Evolutionary conservation across 495 filamentous ascomycete species (phyloP).

Genomic region (Aspergillus campestris): DNA sequence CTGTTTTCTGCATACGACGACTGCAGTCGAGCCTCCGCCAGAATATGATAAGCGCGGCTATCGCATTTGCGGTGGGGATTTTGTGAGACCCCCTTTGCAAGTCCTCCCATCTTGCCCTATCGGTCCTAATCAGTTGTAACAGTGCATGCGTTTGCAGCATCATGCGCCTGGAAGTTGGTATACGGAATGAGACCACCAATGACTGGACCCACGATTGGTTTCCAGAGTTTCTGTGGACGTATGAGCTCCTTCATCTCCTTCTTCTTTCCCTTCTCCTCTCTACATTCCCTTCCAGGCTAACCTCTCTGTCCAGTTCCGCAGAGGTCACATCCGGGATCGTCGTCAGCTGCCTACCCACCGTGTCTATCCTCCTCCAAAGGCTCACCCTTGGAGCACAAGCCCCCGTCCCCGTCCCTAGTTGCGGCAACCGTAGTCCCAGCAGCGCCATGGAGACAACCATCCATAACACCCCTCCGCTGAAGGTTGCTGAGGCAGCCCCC

Average conservation of each 20-base stretch:
- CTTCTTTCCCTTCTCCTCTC: background rate
- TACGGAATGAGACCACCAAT: slow-evolving; percentile 2
- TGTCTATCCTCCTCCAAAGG: slow-evolving; percentile 12
- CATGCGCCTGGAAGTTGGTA: slow-evolving; percentile 13
- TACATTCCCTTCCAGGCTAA: no score
- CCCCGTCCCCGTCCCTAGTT: background rate
- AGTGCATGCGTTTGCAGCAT: slow-evolving; percentile 14
- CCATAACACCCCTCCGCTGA: no score
- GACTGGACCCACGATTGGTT: slow-evolving; percentile 17
- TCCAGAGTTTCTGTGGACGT: slow-evolving; percentile 17
- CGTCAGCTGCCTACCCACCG: slow-evolving; percentile 13
- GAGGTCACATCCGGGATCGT: slow-evolving; percentile 18
- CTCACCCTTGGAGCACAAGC: slow-evolving; percentile 9
- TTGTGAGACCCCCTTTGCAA: slow-evolving; percentile 10
- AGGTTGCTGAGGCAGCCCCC: no score
- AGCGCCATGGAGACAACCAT: no score
- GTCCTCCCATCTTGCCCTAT: background rate
- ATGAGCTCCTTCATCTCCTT: slow-evolving; percentile 1
- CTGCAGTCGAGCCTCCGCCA: slow-evolving; percentile 15
- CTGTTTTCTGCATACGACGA: slow-evolving; percentile 25
- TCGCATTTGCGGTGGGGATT: slow-evolving; percentile 29
- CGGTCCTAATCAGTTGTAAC: background rate
- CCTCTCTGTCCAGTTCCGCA: slow-evolving; percentile 6
- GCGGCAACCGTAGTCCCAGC: background rate
- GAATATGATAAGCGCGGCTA: slow-evolving; percentile 19